phyloP scores from a whole-genome alignment of 2,329 filamentous ascomycete genomes.

The Colletotrichum somersetense region DNA sequence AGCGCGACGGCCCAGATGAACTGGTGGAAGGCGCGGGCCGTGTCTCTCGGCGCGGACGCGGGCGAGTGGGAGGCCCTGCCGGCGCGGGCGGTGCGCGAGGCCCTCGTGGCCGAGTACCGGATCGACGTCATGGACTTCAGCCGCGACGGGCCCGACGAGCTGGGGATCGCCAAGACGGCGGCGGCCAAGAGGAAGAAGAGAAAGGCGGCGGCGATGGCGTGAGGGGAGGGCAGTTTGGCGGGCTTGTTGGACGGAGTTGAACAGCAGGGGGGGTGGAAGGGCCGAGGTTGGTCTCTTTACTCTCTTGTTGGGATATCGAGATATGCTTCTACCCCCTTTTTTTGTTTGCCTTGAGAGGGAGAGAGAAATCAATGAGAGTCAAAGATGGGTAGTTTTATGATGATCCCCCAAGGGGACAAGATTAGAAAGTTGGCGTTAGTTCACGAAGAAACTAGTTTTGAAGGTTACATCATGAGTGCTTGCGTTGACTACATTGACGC shows the following conservation, averaged over 20 bases:
- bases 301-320: not conserved
- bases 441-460: not conserved
- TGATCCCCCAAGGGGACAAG: not conserved
- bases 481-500: not conserved
- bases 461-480: not conserved
- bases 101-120: constrained; percentile 1
- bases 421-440: not conserved
- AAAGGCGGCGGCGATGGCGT: not conserved
- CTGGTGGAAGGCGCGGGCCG: constrained; percentile 14
- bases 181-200: not conserved
- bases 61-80: constrained; percentile 6
- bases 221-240: not conserved
- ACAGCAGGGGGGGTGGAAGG: not conserved
- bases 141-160: not conserved
- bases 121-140: constrained; percentile 9
- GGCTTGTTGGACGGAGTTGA: not conserved
- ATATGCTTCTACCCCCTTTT: not conserved
- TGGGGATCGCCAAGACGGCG: no score
- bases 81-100: constrained; percentile 1
- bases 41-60: not conserved
- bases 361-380: not conserved
- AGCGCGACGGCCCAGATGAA: constrained; percentile 36
- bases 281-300: not conserved
- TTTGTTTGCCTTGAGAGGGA: no score
- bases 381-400: not conserved